phyloP scores from a whole-genome alignment of 2,329 filamentous ascomycete species.

The Byssochlamys sp. region DNA sequence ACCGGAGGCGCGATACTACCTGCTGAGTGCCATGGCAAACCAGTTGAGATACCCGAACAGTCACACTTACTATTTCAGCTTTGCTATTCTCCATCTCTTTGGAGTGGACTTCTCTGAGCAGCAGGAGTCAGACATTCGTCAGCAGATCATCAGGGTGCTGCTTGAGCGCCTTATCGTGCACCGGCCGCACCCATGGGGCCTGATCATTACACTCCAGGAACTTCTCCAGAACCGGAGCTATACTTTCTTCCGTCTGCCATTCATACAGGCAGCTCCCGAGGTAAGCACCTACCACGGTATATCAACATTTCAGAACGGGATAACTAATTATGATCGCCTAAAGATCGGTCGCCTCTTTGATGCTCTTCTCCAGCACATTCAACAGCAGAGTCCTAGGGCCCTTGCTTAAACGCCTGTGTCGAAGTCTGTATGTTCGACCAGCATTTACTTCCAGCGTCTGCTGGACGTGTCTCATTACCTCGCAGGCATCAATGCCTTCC shows the following conservation, averaged over 20 bases:
- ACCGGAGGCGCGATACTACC: conserved; percentile 71
- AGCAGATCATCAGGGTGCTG: conserved; percentile 81
- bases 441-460: not conserved
- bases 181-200: conserved; percentile 90
- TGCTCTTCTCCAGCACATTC: conserved; percentile 37
- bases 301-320: conserved; percentile 1
- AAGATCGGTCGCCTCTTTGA: conserved; percentile 38
- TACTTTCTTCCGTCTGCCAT: conserved; percentile 83
- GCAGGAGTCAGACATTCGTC: conserved; percentile 71
- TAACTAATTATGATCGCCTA: conserved; percentile 1
- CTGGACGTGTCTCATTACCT: not conserved
- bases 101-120: conserved; percentile 58
- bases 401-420: conserved; percentile 15
- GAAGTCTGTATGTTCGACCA: not conserved
- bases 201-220: conserved; percentile 80
- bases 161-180: conserved; percentile 79
- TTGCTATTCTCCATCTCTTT: conserved; percentile 75
- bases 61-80: conserved; percentile 87
- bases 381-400: conserved; percentile 39
- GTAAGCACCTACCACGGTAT: conserved; percentile 39
- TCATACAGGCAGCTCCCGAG: conserved; percentile 82
- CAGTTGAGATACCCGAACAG: conserved; percentile 84
- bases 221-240: conserved; percentile 84
- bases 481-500: not conserved
- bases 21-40: conserved; percentile 76